Percentiles rank a stretch among this genome's conserved stretches.
Evolutionary conservation across 1,284 basidiomycete genomes (phyloP).

Genomic region (Ceratobasidium theobromae): DNA sequence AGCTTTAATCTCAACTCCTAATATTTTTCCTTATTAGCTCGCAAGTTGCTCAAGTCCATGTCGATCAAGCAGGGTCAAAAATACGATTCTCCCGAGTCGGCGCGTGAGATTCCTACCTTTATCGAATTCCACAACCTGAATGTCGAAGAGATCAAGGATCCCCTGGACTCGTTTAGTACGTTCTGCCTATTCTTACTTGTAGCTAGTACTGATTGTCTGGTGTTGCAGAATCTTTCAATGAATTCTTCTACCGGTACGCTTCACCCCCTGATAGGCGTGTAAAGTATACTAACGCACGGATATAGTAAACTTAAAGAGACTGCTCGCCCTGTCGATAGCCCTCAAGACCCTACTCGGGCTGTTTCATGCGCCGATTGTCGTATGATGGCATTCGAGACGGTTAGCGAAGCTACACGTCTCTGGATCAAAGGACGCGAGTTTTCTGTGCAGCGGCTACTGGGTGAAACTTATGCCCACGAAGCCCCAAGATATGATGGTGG

Average conservation of each 20-base stretch:
- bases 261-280: neutral
- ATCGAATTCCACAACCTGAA: conserved; percentile 90
- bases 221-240: conserved; percentile 79
- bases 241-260: conserved; percentile 52
- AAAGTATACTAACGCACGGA: conserved; percentile 44
- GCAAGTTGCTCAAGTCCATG: conserved; percentile 80
- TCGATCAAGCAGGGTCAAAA: conserved; percentile 95
- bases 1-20: conserved; percentile 3
- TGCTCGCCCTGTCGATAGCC: conserved; percentile 75
- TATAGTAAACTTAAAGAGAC: conserved; percentile 84
- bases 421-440: conserved; percentile 99
- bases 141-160: conserved; percentile 78
- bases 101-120: conserved; percentile 81
- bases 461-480: conserved; percentile 70
- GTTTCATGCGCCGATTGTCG: conserved; percentile 93
- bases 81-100: conserved; percentile 85
- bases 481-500: conserved; percentile 75
- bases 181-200: conserved; percentile 35
- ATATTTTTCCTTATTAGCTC: conserved; percentile 50
- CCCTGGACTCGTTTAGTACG: conserved; percentile 79
- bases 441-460: conserved; percentile 75
- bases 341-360: conserved; percentile 71
- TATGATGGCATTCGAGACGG: conserved; percentile 88
- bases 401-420: conserved; percentile 79
- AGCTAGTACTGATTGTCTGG: neutral